Evolutionary conservation across 768 basidiomycete species (phyloP), one percentile per base, ranked within the genome.

Genomic region (Rhizopogon vulgaris): DNA sequence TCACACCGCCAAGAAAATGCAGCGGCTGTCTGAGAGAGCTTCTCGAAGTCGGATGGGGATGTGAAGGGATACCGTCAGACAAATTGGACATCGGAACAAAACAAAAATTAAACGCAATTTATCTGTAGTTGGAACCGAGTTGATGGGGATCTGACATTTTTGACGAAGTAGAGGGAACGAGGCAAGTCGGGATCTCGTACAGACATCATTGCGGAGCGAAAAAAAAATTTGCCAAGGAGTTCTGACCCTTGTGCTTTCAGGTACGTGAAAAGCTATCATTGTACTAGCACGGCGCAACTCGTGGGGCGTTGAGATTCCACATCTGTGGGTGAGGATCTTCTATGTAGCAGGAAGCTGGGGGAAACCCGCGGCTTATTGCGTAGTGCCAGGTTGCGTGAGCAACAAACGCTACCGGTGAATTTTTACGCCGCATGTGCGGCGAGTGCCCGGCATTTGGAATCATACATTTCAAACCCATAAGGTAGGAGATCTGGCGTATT

Each of bases 111-210:
- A 46, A 12, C 43, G 6, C 42, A 43, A 30, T 43, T 17, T 27
- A 18, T 43, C 28, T 45, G 43, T 43, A 17, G 27, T 22, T 46
- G 18, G 45, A 46, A 4, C 32, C 30, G 45, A 46, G 32, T 46
- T 22, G 43, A 18, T 14, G 28, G 32, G 42, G 6, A 30, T 34
- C 18, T 34, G 32, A 34, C 4, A 28, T 30, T 30, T 30, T 30
- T 10, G 28, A 30, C 28, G 8, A 46, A 32, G 18, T 46, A 14
- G 6, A 38, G 17, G 8, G 32, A 30, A 46, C 34, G 45, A 34
- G 32, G 45, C 45, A 34, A 46, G 14, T 46, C 45, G 45, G 45
- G 45, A 46, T 46, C 30, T 46, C 45, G 45, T 46, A 46, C 45
- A 46, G 22, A 9, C 9, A 46, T 24, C 30, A 46, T 34, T 14